Base-by-base conservation (phyloP, 2,329 filamentous ascomycete species). In the Monosporascus sp. region DNA sequence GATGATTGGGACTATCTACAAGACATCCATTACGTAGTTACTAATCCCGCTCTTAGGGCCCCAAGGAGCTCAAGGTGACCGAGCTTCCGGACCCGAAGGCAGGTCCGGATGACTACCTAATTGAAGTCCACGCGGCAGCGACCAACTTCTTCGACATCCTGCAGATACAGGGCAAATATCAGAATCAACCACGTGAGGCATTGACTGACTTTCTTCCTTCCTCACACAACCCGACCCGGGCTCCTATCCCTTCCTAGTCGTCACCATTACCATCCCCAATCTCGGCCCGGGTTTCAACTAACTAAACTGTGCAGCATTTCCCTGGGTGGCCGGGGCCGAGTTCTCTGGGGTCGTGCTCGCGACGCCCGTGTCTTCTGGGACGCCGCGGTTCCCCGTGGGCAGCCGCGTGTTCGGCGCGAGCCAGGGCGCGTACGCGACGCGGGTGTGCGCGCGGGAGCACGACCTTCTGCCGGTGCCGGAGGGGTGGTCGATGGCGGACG, bases 81-180 rank as follows among this genome's bases (percentile, higher is more conserved):
- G 79, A 83, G 22, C 81, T 96, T 16, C 85, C 91, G 19, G 89
- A 91, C 51, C 92, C 91, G 1, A 74, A 75, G 1, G 90, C 91
- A 1, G 77, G 79, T 8, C 72, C 84, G 34, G 76, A 88, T 66
- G 84, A 96, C 74, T 97, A 97, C 70, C 79, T 95, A 59, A 88
- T 97, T 68, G 82, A 86, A 66, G 88, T 97, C 64, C 89, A 91
- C 72, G 90, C 93, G 47, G 82, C 88, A 0, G 93, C 91, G 20
- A 90, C 90, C 65, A 97, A 97, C 76, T 97, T 97, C 81, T 97
- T 97, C 77, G 93, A 97, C 70, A 88, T 96, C 54, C 84, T 97
- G 52, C 93, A 97, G 69, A 91, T 97, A 66, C 87, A 91, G 66
- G 93, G 93, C 53, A 96, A 95, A 82, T 97, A 97, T 74, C 93